phyloP scores from a whole-genome alignment of 305 asterid genomes.

The Fraxinus sp. region DNA sequence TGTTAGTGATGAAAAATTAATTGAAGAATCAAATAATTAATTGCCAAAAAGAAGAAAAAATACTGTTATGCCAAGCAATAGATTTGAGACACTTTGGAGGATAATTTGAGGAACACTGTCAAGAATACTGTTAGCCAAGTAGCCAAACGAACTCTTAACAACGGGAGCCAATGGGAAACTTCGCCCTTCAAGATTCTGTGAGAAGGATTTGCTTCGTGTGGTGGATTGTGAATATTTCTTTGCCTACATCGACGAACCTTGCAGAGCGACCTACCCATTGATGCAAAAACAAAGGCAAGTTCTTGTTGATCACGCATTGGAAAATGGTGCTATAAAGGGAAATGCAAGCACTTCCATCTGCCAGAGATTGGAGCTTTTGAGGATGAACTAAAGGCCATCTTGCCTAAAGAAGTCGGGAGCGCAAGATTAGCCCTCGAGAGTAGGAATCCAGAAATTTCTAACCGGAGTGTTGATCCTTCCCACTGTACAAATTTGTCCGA shows the following conservation, averaged over 20 bases:
- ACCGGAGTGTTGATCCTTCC: too few relatives aligned
- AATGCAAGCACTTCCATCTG: constrained; percentile 45
- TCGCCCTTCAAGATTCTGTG: constrained; percentile 64
- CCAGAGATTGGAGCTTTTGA: constrained; percentile 59
- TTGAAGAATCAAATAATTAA: neutral
- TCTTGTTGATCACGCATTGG: constrained; percentile 58
- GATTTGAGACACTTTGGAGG: constrained; percentile 73
- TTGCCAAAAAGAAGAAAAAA: neutral
- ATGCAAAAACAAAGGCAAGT: constrained; percentile 73
- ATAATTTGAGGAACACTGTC: constrained; percentile 50
- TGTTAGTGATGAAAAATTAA: neutral
- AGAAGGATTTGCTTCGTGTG: constrained; percentile 53
- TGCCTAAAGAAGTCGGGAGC: constrained; percentile 58
- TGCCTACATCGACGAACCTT: constrained; percentile 62
- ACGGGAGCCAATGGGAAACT: constrained; percentile 56
- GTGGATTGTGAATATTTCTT: constrained; percentile 62
- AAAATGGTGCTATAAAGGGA: constrained; percentile 39
- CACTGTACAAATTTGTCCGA: too few relatives aligned
- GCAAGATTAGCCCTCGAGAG: constrained; percentile 9
- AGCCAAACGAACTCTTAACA: constrained; percentile 52
- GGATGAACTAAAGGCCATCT: constrained; percentile 44
- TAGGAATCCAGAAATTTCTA: too few relatives aligned
- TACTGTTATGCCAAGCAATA: constrained; percentile 56
- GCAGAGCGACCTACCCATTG: constrained; percentile 57
- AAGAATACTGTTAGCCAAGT: constrained; percentile 58